Conservation (phyloP, 371 early-diverging fungal species). For the Mortierella sp. region DNA sequence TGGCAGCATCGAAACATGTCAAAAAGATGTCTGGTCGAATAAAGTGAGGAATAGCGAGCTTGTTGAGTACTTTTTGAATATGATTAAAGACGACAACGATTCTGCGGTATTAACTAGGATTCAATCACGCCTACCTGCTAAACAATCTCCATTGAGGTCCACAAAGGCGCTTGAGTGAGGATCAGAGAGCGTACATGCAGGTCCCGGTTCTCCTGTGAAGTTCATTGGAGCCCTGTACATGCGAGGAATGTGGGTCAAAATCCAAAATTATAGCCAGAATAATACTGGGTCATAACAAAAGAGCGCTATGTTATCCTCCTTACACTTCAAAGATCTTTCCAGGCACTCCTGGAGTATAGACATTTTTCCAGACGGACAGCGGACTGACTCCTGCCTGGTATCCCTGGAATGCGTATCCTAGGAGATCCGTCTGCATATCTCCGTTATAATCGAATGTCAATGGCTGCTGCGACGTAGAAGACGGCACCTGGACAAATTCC, state of each 20-base stretch:
- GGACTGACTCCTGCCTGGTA: conserved; percentile 41
- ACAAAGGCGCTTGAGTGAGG: conserved; percentile 93
- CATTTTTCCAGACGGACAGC: conserved; percentile 70
- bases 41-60: not conserved
- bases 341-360: conserved; percentile 27
- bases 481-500: conserved; percentile 60
- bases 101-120: not conserved
- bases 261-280: not conserved
- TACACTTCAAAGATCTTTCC: conserved; percentile 54
- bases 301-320: not conserved
- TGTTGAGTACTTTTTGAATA: not conserved
- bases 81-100: not conserved
- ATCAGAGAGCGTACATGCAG: conserved; percentile 72
- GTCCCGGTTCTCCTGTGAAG: conserved; percentile 39
- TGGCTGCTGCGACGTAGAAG: conserved; percentile 75
- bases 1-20: conserved; percentile 68
- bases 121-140: conserved; percentile 70
- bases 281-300: not conserved
- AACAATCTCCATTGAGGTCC: conserved; percentile 93
- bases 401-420: conserved; percentile 73
- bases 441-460: conserved; percentile 86
- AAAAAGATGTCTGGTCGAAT: conserved; percentile 85
- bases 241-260: not conserved
- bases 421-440: conserved; percentile 78
- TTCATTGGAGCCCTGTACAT: conserved; percentile 33